Evolutionary conservation across 2,329 filamentous ascomycete genomes (phyloP).

Genomic region (Epichloe brachyelytri): DNA sequence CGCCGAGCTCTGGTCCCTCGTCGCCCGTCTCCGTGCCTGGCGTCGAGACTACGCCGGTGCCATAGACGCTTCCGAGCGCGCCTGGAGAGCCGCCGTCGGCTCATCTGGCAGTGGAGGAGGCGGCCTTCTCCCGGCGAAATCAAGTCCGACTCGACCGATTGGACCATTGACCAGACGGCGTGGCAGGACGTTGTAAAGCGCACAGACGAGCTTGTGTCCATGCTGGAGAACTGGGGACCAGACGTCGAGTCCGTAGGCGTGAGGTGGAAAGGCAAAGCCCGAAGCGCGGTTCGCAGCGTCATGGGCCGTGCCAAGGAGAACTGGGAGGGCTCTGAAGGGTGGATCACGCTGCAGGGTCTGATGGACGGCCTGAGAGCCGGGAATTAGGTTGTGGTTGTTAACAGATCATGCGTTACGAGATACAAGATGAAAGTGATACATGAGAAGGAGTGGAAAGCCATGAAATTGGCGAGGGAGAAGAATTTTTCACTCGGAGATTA

Average conservation of each 20-base stretch:
- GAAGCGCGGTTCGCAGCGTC: conserved; percentile 71
- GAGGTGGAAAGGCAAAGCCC: conserved; percentile 80
- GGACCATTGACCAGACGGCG: conserved; percentile 41
- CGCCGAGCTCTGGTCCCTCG: conserved; percentile 62
- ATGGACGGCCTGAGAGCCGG: conserved; percentile 39
- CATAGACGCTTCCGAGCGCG: conserved; percentile 76
- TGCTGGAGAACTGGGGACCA: conserved; percentile 67
- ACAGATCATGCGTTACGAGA: background rate
- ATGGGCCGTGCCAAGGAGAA: conserved; percentile 67
- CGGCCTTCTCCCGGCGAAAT: conserved; percentile 27
- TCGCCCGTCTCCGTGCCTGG: conserved; percentile 63
- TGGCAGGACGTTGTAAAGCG: conserved; percentile 65
- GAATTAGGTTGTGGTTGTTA: background rate
- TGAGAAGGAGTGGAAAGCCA: too few species aligned
- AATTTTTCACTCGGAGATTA: too few species aligned
- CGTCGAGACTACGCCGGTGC: conserved; percentile 56
- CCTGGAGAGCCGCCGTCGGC: conserved; percentile 62
- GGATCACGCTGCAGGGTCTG: conserved; percentile 44
- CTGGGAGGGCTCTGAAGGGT: conserved; percentile 69
- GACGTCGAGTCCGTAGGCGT: conserved; percentile 55
- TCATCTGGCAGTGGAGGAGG: conserved; percentile 32
- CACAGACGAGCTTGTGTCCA: conserved; percentile 69
- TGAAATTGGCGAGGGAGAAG: too few species aligned
- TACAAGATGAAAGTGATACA: background rate
- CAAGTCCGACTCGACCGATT: conserved; percentile 14